A percentile compares a stretch with the other conserved stretches of the same genome.
These are phyloP conservation scores for Paramecium sonneborni DNA, from an alignment of 73 alveolate genomes.

Conservation along the genomic window DNA sequence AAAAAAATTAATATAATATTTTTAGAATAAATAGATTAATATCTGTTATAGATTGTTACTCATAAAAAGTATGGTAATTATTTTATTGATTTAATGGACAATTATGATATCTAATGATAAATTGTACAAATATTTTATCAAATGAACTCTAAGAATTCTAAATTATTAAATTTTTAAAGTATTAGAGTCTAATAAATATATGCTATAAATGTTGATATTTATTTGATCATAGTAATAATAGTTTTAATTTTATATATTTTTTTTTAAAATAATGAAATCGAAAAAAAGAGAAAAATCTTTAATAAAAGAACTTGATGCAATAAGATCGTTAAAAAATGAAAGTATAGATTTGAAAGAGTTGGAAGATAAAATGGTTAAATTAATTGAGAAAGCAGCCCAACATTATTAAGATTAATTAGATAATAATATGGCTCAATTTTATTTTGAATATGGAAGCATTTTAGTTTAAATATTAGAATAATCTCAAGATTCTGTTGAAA, in stretches of 20 bases:
- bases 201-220: background rate
- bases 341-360: background rate
- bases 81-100: no score
- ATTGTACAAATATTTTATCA: background rate
- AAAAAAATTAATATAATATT: no score
- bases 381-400: conserved; percentile 31
- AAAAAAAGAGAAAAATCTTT: conserved; percentile 24
- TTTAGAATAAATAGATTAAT: no score
- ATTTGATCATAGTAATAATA: background rate
- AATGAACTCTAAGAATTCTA: background rate
- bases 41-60: no score
- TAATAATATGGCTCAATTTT: conserved; percentile 27
- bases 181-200: background rate
- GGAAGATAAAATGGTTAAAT: background rate
- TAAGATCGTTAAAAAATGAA: conserved; percentile 11
- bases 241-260: background rate
- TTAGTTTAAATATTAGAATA: conserved; percentile 11
- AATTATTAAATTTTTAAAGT: background rate
- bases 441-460: conserved; percentile 37
- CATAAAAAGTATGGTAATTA: no score
- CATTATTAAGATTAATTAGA: conserved; percentile 38
- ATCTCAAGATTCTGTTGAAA: background rate
- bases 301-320: background rate
- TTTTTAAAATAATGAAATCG: background rate
- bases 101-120: no score